Evolutionary conservation across 768 basidiomycete species (phyloP), one percentile per base, ranked within the genome.

Genomic region (Xerocomellus intermedius): DNA sequence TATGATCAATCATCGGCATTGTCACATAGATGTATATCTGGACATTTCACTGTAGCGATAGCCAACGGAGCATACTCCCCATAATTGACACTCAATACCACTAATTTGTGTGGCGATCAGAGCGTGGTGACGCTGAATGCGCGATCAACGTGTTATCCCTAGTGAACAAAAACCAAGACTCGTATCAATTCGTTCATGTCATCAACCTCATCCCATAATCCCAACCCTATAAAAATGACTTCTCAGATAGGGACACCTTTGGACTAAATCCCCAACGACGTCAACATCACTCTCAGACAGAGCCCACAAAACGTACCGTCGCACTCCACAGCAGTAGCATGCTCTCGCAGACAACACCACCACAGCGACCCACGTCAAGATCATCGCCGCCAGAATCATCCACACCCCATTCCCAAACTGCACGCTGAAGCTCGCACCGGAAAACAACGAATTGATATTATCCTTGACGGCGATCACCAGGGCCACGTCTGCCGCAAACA

Each of bases 301-400:
- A 22, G 5, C 9, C 12, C 22, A 24, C 3, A 35, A 26, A 21
- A 63, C 69, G 33, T 30, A 76, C 79, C 64, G 74, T 55, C 78
- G 68, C n/a, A 85, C 79, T 7, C 87, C 87, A 68, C 84, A 85
- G 56, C 87, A 89, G 52, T 82, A 79, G 62, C 86, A 90, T 16
- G 79, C 82, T 30, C 84, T 76, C 17, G 82, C 81, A 37, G 83
- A 82, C 44, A 89, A 73, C n/a, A 82, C 63, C 30, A 87, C 64
- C 35, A 89, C 79, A 0, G 81, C 81, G 3, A 79, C 42, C 86
- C 87, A 90, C 2, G 80, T 77, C 58, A 82, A 66, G 10, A 81
- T 58, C 49, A 82, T 69, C 16, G 81, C 83, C 5, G 64, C 75
- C 39, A 90, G 60, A n/a, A 82, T 77, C 81, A 91, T 80, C 88